Evolutionary conservation across 2,329 filamentous ascomycete genomes (phyloP).

Genomic region (Colletotrichum coccodes): DNA sequence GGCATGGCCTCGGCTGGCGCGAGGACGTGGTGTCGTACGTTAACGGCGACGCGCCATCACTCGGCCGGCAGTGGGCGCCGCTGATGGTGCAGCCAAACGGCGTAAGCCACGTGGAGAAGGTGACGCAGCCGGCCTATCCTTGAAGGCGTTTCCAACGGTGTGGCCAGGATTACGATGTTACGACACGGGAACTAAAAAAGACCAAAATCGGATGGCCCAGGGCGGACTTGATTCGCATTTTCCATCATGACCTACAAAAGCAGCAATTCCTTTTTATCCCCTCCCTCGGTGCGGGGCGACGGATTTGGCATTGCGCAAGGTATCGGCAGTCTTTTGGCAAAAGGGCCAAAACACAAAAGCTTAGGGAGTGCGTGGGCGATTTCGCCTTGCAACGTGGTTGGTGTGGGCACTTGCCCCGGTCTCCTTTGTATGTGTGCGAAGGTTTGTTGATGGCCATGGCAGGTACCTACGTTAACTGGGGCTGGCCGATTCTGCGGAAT

Average conservation of each 20-base stretch:
- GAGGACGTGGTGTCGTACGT: conserved; percentile 52
- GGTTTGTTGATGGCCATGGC: neutral
- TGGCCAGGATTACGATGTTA: conserved; percentile 31
- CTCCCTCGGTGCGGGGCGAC: conserved; percentile 3
- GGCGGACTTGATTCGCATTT: conserved; percentile 21
- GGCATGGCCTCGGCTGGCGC: conserved; percentile 61
- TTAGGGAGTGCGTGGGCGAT: neutral
- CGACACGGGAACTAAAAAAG: conserved; percentile 27
- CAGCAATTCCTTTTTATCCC: conserved; percentile 15
- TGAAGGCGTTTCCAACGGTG: conserved; percentile 3
- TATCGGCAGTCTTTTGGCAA: conserved; percentile 15
- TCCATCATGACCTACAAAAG: conserved; percentile 28
- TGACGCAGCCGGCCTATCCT: conserved; percentile 28
- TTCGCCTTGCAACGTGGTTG: neutral
- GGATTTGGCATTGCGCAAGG: conserved; percentile 27
- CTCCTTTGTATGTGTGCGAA: neutral
- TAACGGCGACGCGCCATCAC: conserved; percentile 51
- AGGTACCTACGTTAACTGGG: neutral
- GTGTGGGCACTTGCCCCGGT: conserved; percentile 7
- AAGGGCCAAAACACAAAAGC: conserved; percentile 10
- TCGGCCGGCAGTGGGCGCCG: conserved; percentile 58
- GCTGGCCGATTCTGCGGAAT: neutral
- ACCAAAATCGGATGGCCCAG: conserved; percentile 1
- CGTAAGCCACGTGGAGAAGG: neutral
- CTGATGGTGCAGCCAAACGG: conserved; percentile 33